These are phyloP conservation scores for Leucocoprinus leucothites DNA, from an alignment of 768 basidiomycete genomes.

Conservation along the genomic window DNA sequence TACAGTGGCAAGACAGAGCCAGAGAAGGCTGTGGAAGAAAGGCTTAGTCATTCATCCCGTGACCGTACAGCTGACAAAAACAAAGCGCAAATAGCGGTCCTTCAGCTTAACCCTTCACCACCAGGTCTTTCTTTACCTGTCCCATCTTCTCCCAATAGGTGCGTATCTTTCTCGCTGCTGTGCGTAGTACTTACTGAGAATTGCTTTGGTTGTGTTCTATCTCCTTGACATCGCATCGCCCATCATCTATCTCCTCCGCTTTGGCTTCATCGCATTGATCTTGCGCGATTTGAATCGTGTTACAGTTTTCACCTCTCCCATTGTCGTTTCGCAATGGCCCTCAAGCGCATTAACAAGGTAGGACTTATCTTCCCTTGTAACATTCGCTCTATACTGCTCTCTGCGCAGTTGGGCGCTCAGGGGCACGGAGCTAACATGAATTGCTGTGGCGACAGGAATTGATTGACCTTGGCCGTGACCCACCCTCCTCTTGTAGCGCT, in stretches of 20 bases:
- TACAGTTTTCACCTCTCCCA: conserved; percentile 27
- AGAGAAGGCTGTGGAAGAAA: conserved; percentile 1
- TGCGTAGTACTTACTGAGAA: conserved; percentile 14
- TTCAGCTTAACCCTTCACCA: conserved; percentile 50
- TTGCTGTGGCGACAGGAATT: conserved; percentile 68
- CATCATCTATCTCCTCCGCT: conserved; percentile 16
- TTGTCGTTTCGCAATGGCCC: conserved; percentile 64
- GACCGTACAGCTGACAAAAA: conserved; percentile 38
- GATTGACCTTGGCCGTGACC: conserved; percentile 98
- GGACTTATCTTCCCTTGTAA: neutral
- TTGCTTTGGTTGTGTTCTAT: conserved; percentile 18
- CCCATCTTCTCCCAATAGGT: conserved; percentile 26
- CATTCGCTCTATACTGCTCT: conserved; percentile 10
- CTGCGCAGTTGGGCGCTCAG: conserved; percentile 12
- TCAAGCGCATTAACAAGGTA: conserved; percentile 99
- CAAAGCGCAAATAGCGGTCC: conserved; percentile 37
- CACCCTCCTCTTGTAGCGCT: conserved; percentile 98
- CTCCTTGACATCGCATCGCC: conserved; percentile 30
- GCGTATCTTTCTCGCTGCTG: conserved; percentile 21
- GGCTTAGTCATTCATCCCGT: conserved; percentile 38
- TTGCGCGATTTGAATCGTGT: conserved; percentile 37
- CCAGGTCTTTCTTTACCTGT: conserved; percentile 25
- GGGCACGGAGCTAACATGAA: conserved; percentile 13
- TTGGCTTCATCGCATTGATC: conserved; percentile 33
- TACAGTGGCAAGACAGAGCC: too few relatives aligned